Conservation (phyloP, 805 yeast species). For the Yamadazyma akitaensis region DNA sequence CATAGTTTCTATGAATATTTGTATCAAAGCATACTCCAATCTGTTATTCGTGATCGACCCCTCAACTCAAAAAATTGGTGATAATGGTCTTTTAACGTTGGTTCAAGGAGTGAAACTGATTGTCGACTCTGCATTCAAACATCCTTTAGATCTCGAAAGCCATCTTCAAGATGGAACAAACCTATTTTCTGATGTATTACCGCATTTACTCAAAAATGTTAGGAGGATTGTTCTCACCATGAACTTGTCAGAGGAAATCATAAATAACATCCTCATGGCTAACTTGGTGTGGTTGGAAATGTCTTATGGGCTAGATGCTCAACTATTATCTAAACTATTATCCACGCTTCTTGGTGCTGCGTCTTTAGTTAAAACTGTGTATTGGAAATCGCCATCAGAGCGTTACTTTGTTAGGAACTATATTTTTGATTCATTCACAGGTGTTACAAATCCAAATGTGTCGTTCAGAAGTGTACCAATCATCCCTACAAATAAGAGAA, state of each 20-base stretch:
- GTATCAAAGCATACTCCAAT: not conserved
- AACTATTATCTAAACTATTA: not conserved
- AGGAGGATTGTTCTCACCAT: not conserved
- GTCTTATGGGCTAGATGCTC: not conserved
- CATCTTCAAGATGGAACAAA: not conserved
- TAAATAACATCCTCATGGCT: conserved; percentile 1
- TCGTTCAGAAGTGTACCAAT: conserved; percentile 2
- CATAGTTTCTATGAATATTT: not conserved
- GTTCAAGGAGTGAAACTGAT: not conserved
- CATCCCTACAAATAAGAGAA: not conserved
- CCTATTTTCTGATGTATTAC: not conserved
- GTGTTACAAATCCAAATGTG: conserved; percentile 1
- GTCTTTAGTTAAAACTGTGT: conserved; percentile 1
- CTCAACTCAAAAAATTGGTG: not conserved
- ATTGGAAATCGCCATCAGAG: conserved; percentile 7
- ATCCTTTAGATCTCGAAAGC: not conserved
- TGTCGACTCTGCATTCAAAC: not conserved
- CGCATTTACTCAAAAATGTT: not conserved
- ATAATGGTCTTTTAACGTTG: not conserved
- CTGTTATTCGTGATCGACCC: not conserved
- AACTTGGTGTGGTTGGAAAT: conserved; percentile 2
- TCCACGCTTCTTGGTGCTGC: not conserved
- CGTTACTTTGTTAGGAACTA: conserved; percentile 6
- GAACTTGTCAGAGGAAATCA: conserved; percentile 1
- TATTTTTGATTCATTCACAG: not conserved